Conservation (phyloP, 306 rosid genomes). For the Carpinus fangiana region DNA sequence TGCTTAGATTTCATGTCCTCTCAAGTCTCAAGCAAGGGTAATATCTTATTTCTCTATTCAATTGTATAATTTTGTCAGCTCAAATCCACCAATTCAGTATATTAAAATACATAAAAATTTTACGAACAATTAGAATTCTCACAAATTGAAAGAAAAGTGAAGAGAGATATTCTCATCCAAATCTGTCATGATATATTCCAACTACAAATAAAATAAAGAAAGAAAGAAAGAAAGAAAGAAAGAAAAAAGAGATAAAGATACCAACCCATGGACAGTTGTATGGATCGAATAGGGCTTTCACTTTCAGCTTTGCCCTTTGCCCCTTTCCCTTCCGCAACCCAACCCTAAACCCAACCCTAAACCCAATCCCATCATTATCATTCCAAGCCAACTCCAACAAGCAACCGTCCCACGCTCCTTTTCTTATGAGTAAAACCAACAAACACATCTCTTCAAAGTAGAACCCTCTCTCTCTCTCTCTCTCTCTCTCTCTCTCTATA, state of each 20-base stretch:
- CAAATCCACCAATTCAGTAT: no score
- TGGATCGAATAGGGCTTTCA: not conserved
- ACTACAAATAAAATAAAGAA: not conserved
- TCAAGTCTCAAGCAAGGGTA: not conserved
- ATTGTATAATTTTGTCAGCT: no score
- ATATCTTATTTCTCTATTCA: no score
- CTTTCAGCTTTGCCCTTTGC: not conserved
- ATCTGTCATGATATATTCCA: not conserved
- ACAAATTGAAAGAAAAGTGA: no score
- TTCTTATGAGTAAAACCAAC: not conserved
- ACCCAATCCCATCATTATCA: conserved; percentile 25
- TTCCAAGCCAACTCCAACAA: conserved; percentile 32
- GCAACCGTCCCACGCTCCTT: conserved; percentile 31
- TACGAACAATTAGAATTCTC: no score
- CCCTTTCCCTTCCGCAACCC: not conserved
- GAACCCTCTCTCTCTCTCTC: no score
- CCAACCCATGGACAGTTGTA: conserved; percentile 23
- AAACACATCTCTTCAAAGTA: no score
- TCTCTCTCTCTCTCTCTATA: not conserved
- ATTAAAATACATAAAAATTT: not conserved
- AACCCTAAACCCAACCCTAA: not conserved
- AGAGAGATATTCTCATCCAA: not conserved
- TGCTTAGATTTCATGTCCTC: no score
- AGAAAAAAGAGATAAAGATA: not conserved
- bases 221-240: no score